Conservation (phyloP, 73 alveolate genomes). For the Paramecium biaurelia region DNA sequence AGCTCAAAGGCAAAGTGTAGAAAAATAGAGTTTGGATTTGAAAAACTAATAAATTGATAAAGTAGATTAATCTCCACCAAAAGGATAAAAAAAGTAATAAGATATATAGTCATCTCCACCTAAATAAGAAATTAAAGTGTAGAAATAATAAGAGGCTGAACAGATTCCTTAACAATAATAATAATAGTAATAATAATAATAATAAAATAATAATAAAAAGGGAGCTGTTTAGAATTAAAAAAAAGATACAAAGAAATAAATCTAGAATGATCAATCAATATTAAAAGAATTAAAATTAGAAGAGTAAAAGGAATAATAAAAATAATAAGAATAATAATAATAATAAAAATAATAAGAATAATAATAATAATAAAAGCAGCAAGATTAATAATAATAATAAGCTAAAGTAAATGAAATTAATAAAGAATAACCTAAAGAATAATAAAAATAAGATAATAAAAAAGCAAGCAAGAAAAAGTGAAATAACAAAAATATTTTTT, state of each 20-base stretch:
- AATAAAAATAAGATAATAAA: not conserved
- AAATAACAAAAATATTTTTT: not conserved
- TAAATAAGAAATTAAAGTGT: not conserved
- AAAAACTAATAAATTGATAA: not conserved
- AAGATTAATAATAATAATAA: not conserved
- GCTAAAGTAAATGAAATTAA: not conserved
- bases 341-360: not conserved
- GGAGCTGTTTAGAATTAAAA: not conserved
- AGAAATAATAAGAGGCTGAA: not conserved
- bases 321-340: not conserved
- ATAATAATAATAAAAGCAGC: not conserved
- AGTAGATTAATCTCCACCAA: constrained; percentile 2
- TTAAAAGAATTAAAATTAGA: constrained; percentile 34
- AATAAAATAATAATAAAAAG: not conserved
- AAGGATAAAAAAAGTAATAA: not conserved
- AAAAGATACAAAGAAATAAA: not conserved
- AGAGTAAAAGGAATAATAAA: not conserved
- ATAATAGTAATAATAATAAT: not conserved
- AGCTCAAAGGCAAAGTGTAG: not conserved
- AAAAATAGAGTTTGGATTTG: not conserved
- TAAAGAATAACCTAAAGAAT: constrained; percentile 21
- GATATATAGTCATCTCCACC: not conserved
- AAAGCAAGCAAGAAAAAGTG: constrained; percentile 4
- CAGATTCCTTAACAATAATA: not conserved
- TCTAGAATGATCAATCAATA: not conserved